phyloP scores from a whole-genome alignment of 2,329 filamentous ascomycete genomes.

The Pseudogymnoascus destructans region DNA sequence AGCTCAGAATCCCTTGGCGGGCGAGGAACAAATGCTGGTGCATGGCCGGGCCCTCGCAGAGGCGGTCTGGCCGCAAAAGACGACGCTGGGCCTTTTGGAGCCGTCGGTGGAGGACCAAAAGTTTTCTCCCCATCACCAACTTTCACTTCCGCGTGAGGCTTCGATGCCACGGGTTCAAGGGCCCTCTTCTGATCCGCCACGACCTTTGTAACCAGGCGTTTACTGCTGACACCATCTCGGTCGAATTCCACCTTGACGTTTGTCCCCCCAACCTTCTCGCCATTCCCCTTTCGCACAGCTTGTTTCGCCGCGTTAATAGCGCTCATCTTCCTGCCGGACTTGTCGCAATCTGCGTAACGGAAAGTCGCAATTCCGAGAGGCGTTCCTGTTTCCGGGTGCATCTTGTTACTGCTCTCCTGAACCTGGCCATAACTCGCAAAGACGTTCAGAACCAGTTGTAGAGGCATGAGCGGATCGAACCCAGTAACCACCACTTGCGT shows the following conservation, averaged over 20 bases:
- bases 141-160: conserved; percentile 26
- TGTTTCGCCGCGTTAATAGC: conserved; percentile 71
- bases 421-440: conserved; percentile 80
- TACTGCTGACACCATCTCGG: conserved; percentile 72
- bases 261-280: conserved; percentile 65
- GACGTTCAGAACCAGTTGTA: conserved; percentile 60
- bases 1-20: conserved; percentile 25
- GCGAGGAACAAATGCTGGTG: conserved; percentile 2
- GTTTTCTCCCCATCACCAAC: conserved; percentile 32
- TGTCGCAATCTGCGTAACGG: conserved; percentile 57
- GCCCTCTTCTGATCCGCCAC: conserved; percentile 51
- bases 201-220: conserved; percentile 60
- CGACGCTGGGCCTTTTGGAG: conserved; percentile 60
- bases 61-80: conserved; percentile 35
- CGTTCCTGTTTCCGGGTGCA: conserved; percentile 86
- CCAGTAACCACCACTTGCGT: conserved; percentile 87
- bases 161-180: conserved; percentile 3
- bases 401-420: conserved; percentile 81
- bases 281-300: conserved; percentile 65
- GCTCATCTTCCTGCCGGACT: conserved; percentile 36
- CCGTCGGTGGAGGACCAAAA: conserved; percentile 62
- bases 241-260: conserved; percentile 77
- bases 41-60: neutral
- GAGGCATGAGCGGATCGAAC: conserved; percentile 81
- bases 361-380: conserved; percentile 90